phyloP scores from a whole-genome alignment of 192 early-diverging fungal species.

The Coemansia reversa region DNA sequence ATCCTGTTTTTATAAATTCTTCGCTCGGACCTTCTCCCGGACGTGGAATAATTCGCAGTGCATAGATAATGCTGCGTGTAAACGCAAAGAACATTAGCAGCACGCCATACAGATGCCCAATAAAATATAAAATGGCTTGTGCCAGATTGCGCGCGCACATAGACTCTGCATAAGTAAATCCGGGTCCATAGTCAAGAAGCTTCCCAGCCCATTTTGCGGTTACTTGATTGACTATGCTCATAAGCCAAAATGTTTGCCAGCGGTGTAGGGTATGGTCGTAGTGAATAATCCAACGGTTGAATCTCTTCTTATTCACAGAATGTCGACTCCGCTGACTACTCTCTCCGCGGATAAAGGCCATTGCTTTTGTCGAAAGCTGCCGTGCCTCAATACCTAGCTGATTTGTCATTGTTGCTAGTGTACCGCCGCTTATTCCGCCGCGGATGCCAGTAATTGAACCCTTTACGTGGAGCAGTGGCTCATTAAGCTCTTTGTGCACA shows the following conservation, averaged over 20 bases:
- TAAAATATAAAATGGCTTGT: constrained; percentile 47
- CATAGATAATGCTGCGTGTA: constrained; percentile 51
- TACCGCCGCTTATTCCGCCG: constrained; percentile 70
- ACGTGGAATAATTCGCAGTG: constrained; percentile 59
- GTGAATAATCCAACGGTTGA: constrained; percentile 29
- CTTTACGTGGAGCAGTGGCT: constrained; percentile 63
- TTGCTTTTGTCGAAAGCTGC: neutral
- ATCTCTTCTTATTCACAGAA: neutral
- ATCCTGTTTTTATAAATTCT: constrained; percentile 53
- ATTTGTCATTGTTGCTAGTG: constrained; percentile 48
- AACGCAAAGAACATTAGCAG: constrained; percentile 47
- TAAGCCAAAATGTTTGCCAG: constrained; percentile 55
- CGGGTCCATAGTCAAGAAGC: constrained; percentile 54
- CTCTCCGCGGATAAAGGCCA: neutral
- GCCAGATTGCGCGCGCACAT: constrained; percentile 53
- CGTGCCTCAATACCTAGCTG: constrained; percentile 21
- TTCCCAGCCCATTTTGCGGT: constrained; percentile 28
- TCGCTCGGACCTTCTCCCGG: constrained; percentile 73
- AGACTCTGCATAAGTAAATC: constrained; percentile 65
- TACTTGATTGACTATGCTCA: constrained; percentile 37
- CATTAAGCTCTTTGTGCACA: constrained; percentile 47
- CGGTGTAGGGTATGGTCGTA: constrained; percentile 42
- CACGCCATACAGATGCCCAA: constrained; percentile 36
- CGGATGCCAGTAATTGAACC: constrained; percentile 55
- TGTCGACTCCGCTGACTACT: neutral